Evolutionary conservation across 179 eudicot genomes (phyloP).

Genomic region (Nepenthes alata): DNA sequence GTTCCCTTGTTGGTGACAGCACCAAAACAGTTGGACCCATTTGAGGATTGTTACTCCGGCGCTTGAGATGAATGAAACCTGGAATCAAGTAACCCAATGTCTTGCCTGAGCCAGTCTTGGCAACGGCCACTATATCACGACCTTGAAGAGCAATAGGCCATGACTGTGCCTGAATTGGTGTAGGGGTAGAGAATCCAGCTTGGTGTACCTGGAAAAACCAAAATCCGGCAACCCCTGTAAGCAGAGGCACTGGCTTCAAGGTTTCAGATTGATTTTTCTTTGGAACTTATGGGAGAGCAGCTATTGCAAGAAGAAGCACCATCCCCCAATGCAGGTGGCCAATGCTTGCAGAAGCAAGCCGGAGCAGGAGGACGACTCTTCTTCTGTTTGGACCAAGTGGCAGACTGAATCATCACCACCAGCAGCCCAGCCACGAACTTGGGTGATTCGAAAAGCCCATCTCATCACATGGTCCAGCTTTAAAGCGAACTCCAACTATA

Average conservation of each 20-base stretch:
- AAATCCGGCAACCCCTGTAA: constrained; percentile 22
- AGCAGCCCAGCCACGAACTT: constrained; percentile 53
- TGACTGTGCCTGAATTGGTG: constrained; percentile 97
- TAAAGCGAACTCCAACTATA: constrained; percentile 46
- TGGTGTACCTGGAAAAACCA: constrained; percentile 47
- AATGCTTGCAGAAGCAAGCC: constrained; percentile 73
- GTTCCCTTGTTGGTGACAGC: constrained; percentile 85
- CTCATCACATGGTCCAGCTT: constrained; percentile 49
- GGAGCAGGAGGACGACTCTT: constrained; percentile 67
- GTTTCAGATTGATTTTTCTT: constrained; percentile 16
- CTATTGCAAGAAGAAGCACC: constrained; percentile 57
- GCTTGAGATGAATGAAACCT: constrained; percentile 73
- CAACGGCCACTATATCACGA: constrained; percentile 90
- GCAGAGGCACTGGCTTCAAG: constrained; percentile 14
- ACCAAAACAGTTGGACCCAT: constrained; percentile 90
- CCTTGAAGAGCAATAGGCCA: constrained; percentile 96
- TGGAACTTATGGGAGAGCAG: constrained; percentile 15
- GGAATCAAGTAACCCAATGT: constrained; percentile 94
- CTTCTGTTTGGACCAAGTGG: constrained; percentile 70
- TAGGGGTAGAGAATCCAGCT: constrained; percentile 93
- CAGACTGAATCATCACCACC: constrained; percentile 71
- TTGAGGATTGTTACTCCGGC: constrained; percentile 43
- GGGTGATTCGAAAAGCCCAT: constrained; percentile 70
- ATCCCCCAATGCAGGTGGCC: constrained; percentile 49
- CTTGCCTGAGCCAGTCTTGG: constrained; percentile 98